A percentile compares a stretch with the other conserved stretches of the same genome.
These are phyloP conservation scores for Didymella pinodella DNA, from an alignment of 2,329 filamentous ascomycete species.

Conservation along the genomic window DNA sequence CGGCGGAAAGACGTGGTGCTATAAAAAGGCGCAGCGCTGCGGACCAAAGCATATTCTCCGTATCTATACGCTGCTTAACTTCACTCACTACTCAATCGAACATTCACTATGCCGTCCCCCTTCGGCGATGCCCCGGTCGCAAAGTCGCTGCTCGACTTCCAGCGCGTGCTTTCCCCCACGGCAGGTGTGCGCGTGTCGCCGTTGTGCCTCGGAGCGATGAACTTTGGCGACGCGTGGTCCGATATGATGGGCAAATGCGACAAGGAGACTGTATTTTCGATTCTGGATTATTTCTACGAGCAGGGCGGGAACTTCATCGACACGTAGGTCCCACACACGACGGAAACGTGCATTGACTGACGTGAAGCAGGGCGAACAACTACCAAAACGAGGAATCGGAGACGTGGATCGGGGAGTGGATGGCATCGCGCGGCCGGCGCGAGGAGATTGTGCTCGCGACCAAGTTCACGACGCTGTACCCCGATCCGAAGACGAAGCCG, in stretches of 20 bases:
- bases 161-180: slow-evolving; percentile 60
- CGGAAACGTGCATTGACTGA: background rate
- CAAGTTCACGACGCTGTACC: slow-evolving; percentile 57
- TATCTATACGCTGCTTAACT: background rate
- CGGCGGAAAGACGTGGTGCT: slow-evolving; percentile 1
- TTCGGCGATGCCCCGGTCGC: slow-evolving; percentile 40
- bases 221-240: slow-evolving; percentile 61
- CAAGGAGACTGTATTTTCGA: slow-evolving; percentile 56
- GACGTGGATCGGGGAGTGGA: slow-evolving; percentile 61
- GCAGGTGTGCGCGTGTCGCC: slow-evolving; percentile 63
- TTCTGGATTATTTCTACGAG: slow-evolving; percentile 58
- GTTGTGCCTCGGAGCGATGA: slow-evolving; percentile 64
- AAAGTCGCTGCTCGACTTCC: slow-evolving; percentile 58
- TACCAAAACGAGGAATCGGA: slow-evolving; percentile 61
- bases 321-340: slow-evolving; percentile 27
- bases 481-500: slow-evolving; percentile 34
- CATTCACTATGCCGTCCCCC: slow-evolving; percentile 31
- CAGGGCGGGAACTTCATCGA: slow-evolving; percentile 63
- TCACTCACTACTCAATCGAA: background rate
- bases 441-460: slow-evolving; percentile 64
- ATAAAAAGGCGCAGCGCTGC: slow-evolving; percentile 1
- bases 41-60: background rate
- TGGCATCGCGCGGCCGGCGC: slow-evolving; percentile 54
- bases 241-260: slow-evolving; percentile 53
- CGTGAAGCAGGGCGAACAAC: slow-evolving; percentile 52